Conservation (phyloP, 805 yeast genomes). For the Candida cerambycidarum region DNA sequence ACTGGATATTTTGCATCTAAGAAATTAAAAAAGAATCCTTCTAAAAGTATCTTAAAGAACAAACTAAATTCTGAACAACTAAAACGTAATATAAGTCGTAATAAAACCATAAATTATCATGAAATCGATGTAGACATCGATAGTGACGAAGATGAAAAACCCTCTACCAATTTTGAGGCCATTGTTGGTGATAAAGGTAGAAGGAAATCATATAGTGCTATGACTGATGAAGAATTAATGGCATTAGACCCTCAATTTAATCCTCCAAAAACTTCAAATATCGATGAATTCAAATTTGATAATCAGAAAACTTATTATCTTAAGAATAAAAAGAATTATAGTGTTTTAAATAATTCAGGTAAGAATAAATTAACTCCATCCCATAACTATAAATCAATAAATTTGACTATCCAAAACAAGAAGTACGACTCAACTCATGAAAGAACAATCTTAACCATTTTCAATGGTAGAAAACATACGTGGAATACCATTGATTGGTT, state of each 20-base stretch:
- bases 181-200: background rate
- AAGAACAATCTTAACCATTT: slow-evolving; percentile 36
- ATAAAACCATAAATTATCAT: slow-evolving; percentile 21
- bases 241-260: slow-evolving; percentile 53
- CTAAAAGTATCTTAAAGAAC: slow-evolving; percentile 36
- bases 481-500: slow-evolving; percentile 46
- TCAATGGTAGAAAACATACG: slow-evolving; percentile 44
- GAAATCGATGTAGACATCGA: slow-evolving; percentile 10
- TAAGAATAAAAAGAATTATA: slow-evolving; percentile 15
- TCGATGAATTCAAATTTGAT: slow-evolving; percentile 47
- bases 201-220: slow-evolving; percentile 48
- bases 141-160: slow-evolving; percentile 11
- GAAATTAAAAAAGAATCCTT: slow-evolving; percentile 5
- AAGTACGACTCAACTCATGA: slow-evolving; percentile 16
- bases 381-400: slow-evolving; percentile 36
- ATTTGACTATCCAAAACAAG: slow-evolving; percentile 46
- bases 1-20: background rate
- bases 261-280: slow-evolving; percentile 35
- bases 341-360: slow-evolving; percentile 16
- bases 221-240: slow-evolving; percentile 55
- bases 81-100: slow-evolving; percentile 15
- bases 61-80: slow-evolving; percentile 29
- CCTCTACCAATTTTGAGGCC: background rate
- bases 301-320: slow-evolving; percentile 32
- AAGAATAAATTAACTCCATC: slow-evolving; percentile 27